Base-by-base conservation (phyloP, 108 stramenopile species). In the Phaeodactylum tricornutum region DNA sequence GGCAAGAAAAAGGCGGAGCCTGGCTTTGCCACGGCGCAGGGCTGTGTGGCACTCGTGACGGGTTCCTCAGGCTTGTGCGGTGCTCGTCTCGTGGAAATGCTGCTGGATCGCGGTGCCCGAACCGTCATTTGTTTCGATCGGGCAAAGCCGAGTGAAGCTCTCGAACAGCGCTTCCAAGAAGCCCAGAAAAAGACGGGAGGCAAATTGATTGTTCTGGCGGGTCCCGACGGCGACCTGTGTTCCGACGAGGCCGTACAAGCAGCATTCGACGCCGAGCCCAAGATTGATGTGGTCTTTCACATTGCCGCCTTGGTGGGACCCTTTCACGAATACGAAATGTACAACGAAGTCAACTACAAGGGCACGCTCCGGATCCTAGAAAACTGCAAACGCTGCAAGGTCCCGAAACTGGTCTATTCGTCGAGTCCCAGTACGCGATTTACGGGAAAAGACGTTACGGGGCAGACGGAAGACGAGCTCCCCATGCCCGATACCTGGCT, bases 251-350 rank as follows among this genome's bases (percentile, higher is more conserved):
- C 81, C 7, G 92, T 94, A 15, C 22, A 67, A 44, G 72, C 83
- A 40, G 92, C 87, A 12, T 82, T 87, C 38, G 26, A 61, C 23
- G 62, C 58, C 17, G 60, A 58, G 16, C 65, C 71, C 1, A 25
- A 55, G 9, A 68, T 85, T 7, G 92, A 93, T 52, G 66, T 79
- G 51, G 86, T 95, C 4, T 98, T 71, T 71, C 97, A 98, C 66
- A 93, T 93, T 58, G 97, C 88, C 15, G 97, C 97, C 2, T 70
- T 93, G 47, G 97, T 98, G 26, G 97, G 97, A 6, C 97, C 97
- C 38, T 96, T 93, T 56, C 91, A 95, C 58, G 63, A 72, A 7
- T 50, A 55, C 19, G 63, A 81, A 16, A 59, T 70, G 22, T 98
- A 94, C 48, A 55, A 64, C 34, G 72, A 72, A 19, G 96, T 97